These are phyloP conservation scores for Calonectria pseudoturangicola DNA, from an alignment of 2,329 filamentous ascomycete species.

Conservation along the genomic window DNA sequence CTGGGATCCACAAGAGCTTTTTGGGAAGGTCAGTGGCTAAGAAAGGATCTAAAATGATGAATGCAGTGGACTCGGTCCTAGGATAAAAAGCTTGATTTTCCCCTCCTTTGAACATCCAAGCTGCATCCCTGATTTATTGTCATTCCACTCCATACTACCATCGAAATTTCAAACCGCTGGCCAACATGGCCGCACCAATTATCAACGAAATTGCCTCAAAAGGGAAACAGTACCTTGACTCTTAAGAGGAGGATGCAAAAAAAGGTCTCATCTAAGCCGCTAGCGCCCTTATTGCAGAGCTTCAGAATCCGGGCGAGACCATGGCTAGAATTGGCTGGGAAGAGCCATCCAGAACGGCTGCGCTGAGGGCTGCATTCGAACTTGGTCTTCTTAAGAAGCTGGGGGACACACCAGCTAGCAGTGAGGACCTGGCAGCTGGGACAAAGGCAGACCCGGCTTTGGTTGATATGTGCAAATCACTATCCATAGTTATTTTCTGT, in stretches of 20 bases:
- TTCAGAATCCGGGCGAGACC: conserved; percentile 43
- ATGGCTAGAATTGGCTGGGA: conserved; percentile 44
- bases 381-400: conserved; percentile 45
- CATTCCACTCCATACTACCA: no score
- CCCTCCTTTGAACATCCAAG: not conserved
- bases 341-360: conserved; percentile 44
- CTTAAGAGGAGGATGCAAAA: conserved; percentile 31
- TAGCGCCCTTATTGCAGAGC: conserved; percentile 36
- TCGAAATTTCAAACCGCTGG: not conserved
- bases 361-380: conserved; percentile 44
- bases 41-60: not conserved
- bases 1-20: not conserved
- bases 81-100: not conserved
- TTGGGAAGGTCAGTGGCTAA: no score
- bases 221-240: conserved; percentile 34
- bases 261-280: conserved; percentile 37
- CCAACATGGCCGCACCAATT: conserved; percentile 31
- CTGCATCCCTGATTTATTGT: no score
- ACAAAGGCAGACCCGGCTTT: conserved; percentile 40
- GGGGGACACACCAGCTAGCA: conserved; percentile 31
- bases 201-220: conserved; percentile 35
- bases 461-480: conserved; percentile 28
- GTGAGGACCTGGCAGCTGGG: conserved; percentile 30
- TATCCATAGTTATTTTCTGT: no score
- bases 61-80: not conserved